Evolutionary conservation across 2,329 filamentous ascomycete species (phyloP).

Genomic region (Paecilomyces dactylethromorphus): DNA sequence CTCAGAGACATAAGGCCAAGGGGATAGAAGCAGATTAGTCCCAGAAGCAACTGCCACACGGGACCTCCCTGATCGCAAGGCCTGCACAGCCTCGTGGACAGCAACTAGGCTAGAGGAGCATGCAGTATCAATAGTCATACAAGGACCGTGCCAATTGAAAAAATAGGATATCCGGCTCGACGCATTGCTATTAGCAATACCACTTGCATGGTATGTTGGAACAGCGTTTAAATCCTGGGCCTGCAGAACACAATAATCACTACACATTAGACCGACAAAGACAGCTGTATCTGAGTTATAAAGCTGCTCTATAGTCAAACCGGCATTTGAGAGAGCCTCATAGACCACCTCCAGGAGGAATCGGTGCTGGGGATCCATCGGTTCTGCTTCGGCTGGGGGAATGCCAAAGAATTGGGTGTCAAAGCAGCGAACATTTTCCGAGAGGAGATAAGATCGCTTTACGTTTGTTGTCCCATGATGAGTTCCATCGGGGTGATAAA

Average conservation of each 20-base stretch:
- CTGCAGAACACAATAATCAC: slow-evolving; percentile 22
- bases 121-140: slow-evolving; percentile 20
- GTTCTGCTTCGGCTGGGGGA: slow-evolving; percentile 13
- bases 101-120: slow-evolving; percentile 21
- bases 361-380: slow-evolving; percentile 27
- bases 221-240: slow-evolving; percentile 7
- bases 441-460: background rate
- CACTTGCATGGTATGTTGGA: slow-evolving; percentile 14
- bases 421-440: slow-evolving; percentile 18
- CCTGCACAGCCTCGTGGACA: slow-evolving; percentile 20
- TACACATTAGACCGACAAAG: slow-evolving; percentile 21
- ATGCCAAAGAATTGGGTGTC: slow-evolving; percentile 28
- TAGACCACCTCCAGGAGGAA: slow-evolving; percentile 22
- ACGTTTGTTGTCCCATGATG: slow-evolving; percentile 5
- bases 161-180: slow-evolving; percentile 23
- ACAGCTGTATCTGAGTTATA: slow-evolving; percentile 25
- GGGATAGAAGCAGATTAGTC: slow-evolving; percentile 19
- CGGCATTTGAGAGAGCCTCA: slow-evolving; percentile 21
- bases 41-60: slow-evolving; percentile 15
- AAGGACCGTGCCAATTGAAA: slow-evolving; percentile 21
- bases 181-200: slow-evolving; percentile 4
- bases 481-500: too few species aligned
- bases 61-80: slow-evolving; percentile 17
- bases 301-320: slow-evolving; percentile 16
- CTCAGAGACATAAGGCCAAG: background rate